Evolutionary conservation across 208 protist genomes (phyloP).

Genomic region (Crithidia brevicula): DNA sequence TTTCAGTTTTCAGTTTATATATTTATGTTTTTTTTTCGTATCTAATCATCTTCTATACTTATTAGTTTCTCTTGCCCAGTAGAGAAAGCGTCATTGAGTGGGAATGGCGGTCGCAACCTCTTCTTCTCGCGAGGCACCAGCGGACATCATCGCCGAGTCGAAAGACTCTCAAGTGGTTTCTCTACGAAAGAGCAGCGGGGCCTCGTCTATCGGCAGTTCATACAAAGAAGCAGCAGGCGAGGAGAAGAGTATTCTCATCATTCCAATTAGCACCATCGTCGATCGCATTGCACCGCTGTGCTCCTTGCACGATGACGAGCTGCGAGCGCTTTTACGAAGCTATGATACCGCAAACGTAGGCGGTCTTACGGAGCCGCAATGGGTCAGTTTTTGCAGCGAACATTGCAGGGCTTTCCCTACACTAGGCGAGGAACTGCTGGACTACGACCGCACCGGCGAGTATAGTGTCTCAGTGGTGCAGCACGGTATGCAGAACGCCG

Average conservation of each 20-base stretch:
- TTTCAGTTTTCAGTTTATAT: too few relatives aligned
- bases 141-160: neutral
- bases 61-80: too few relatives aligned
- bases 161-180: neutral
- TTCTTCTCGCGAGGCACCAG: neutral
- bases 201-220: neutral
- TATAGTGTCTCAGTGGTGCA: slow-evolving; percentile 53
- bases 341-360: slow-evolving; percentile 69
- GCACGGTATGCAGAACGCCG: slow-evolving; percentile 35
- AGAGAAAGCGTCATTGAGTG: neutral
- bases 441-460: slow-evolving; percentile 75
- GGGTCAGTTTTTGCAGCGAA: slow-evolving; percentile 73
- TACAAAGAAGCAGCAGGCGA: neutral
- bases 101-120: slow-evolving; percentile 26
- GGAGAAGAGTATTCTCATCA: slow-evolving; percentile 28
- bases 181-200: neutral
- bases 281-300: slow-evolving; percentile 54
- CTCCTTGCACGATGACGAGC: slow-evolving; percentile 36
- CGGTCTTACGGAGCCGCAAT: slow-evolving; percentile 70
- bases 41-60: neutral
- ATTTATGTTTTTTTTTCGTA: neutral
- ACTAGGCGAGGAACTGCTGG: slow-evolving; percentile 52
- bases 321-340: slow-evolving; percentile 48
- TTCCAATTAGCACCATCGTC: slow-evolving; percentile 71
- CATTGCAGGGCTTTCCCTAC: slow-evolving; percentile 63